Evolutionary conservation across 2,329 filamentous ascomycete genomes (phyloP).

Genomic region (Nemania serpens): DNA sequence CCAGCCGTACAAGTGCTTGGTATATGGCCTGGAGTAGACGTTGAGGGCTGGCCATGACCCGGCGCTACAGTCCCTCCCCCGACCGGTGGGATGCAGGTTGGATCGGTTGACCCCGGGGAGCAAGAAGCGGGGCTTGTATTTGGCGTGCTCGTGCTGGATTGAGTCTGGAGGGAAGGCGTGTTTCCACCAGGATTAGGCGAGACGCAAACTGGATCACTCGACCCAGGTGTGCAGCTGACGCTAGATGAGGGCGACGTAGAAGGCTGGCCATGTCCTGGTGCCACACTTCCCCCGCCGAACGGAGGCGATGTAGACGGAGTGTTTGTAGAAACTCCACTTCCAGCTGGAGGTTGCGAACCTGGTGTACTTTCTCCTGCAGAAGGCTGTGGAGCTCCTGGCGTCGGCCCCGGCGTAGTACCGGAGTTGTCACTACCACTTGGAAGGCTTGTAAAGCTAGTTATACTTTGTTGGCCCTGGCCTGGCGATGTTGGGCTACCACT

Average conservation of each 20-base stretch:
- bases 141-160: conserved; percentile 16
- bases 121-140: conserved; percentile 11
- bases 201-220: conserved; percentile 28
- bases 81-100: conserved; percentile 27
- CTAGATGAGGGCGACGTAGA: conserved; percentile 12
- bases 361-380: conserved; percentile 7
- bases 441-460: conserved; percentile 10
- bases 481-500: conserved; percentile 12
- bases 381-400: conserved; percentile 6
- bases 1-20: conserved; percentile 23
- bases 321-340: conserved; percentile 11
- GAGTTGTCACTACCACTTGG: conserved; percentile 8
- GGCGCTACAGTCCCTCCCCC: conserved; percentile 21
- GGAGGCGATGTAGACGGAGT: conserved; percentile 24
- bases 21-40: conserved; percentile 14
- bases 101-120: conserved; percentile 22
- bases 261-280: conserved; percentile 24
- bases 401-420: conserved; percentile 7
- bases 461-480: conserved; percentile 23
- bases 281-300: conserved; percentile 14
- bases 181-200: conserved; percentile 15
- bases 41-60: conserved; percentile 24
- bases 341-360: conserved; percentile 9
- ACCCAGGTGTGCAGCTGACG: conserved; percentile 21
- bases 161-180: conserved; percentile 17